These are phyloP conservation scores for Deuterostichococcus epilithicus DNA, from an alignment of 139 green algal genomes.

Conservation along the genomic window DNA sequence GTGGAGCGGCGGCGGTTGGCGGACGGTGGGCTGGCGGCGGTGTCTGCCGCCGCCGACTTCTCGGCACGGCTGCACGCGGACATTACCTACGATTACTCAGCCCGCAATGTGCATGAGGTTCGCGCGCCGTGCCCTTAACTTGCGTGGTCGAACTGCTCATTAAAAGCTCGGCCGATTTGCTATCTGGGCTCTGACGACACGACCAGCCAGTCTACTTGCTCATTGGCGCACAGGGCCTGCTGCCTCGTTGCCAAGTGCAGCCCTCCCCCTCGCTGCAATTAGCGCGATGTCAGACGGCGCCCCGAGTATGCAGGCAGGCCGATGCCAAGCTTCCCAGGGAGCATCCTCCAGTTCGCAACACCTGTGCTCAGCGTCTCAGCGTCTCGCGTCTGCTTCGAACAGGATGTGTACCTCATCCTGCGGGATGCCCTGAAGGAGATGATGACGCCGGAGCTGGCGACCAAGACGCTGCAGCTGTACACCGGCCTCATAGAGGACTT, in stretches of 20 bases:
- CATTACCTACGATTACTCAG: constrained; percentile 70
- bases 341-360: neutral
- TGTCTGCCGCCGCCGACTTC: constrained; percentile 34
- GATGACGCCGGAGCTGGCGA: constrained; percentile 29
- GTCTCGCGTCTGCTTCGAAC: neutral
- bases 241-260: neutral
- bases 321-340: constrained; percentile 6
- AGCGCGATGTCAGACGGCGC: neutral
- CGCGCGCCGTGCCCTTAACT: neutral
- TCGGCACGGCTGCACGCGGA: constrained; percentile 34
- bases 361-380: neutral
- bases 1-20: constrained; percentile 63
- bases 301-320: constrained; percentile 13
- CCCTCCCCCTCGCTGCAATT: neutral
- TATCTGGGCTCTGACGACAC: neutral
- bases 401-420: constrained; percentile 79
- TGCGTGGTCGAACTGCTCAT: too few relatives aligned
- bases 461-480: constrained; percentile 66
- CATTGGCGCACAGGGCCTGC: neutral
- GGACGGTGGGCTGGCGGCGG: constrained; percentile 28
- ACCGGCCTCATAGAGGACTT: constrained; percentile 80
- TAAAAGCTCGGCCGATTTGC: neutral
- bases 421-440: constrained; percentile 65
- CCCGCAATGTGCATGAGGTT: constrained; percentile 37
- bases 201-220: neutral